Percentiles rank a stretch among this genome's conserved stretches.
Conservation (phyloP, 495 filamentous ascomycete species). For the Penicillium subrubescens region DNA sequence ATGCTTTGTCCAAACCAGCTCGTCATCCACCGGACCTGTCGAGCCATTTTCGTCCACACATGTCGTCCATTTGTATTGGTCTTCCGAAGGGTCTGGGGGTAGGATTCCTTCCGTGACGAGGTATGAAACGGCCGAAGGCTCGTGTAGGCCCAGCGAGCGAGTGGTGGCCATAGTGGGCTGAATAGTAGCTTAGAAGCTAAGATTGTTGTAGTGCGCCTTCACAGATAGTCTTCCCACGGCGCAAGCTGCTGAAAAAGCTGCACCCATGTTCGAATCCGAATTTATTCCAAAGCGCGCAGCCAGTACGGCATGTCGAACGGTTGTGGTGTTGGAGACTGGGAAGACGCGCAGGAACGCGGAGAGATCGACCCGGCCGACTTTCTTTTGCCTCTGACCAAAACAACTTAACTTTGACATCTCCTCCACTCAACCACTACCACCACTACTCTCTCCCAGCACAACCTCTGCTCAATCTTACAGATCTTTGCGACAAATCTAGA, state of each 20-base stretch:
- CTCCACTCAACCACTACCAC: constrained; percentile 19
- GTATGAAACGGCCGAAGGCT: constrained; percentile 78
- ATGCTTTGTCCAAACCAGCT: constrained; percentile 78
- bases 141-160: constrained; percentile 84
- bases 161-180: constrained; percentile 75
- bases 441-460: constrained; percentile 2
- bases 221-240: constrained; percentile 22
- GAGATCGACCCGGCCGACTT: constrained; percentile 21
- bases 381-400: constrained; percentile 27
- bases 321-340: constrained; percentile 18
- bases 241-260: constrained; percentile 11
- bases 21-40: constrained; percentile 64
- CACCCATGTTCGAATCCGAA: constrained; percentile 18
- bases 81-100: constrained; percentile 62
- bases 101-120: constrained; percentile 81
- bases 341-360: constrained; percentile 37
- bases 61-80: constrained; percentile 73
- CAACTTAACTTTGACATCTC: constrained; percentile 26
- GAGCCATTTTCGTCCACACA: constrained; percentile 44
- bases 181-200: constrained; percentile 18
- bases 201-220: constrained; percentile 25
- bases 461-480: background rate
- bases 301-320: constrained; percentile 20
- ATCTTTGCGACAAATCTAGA: background rate
- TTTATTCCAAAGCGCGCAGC: constrained; percentile 8